Evolutionary conservation across 768 basidiomycete species (phyloP).

Genomic region (Rhodotorula sphaerocarpa): DNA sequence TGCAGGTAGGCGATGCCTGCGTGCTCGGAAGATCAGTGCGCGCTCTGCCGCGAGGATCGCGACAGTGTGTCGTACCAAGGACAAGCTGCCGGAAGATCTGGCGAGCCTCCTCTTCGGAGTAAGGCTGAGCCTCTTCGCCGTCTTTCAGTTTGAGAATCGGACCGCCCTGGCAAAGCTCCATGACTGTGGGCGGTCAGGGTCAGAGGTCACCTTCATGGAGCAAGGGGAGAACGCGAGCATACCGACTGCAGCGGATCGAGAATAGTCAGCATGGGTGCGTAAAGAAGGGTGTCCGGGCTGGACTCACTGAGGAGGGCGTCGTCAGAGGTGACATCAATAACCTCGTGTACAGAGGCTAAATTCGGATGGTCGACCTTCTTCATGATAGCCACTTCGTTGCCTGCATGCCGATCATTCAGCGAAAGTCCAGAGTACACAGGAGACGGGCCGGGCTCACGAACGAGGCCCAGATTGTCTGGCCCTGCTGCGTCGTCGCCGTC

Average conservation of each 20-base stretch:
- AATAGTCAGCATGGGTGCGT: background rate
- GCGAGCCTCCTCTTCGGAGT: conserved; percentile 31
- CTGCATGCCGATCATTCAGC: background rate
- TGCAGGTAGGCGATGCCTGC: conserved; percentile 36
- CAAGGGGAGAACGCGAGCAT: background rate
- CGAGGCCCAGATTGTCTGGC: conserved; percentile 30
- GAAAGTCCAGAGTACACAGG: rapidly evolving
- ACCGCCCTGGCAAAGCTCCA: conserved; percentile 34
- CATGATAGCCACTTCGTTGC: conserved; percentile 34
- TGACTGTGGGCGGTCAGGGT: conserved; percentile 9
- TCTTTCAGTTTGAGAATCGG: conserved; percentile 27
- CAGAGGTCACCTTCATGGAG: background rate
- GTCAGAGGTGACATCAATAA: conserved; percentile 37
- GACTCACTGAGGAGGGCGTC: conserved; percentile 36
- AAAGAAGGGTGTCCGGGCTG: background rate
- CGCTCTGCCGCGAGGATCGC: background rate
- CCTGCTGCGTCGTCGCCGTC: conserved; percentile 11
- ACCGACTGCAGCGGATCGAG: conserved; percentile 6
- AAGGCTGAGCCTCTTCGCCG: conserved; percentile 21
- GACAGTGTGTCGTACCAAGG: conserved; percentile 12
- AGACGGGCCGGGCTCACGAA: background rate
- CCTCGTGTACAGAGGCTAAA: conserved; percentile 30
- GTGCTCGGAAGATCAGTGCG: background rate
- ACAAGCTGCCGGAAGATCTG: conserved; percentile 38
- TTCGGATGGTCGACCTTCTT: conserved; percentile 37